A percentile compares a stretch with the other conserved stretches of the same genome.
Evolutionary conservation across 2,329 filamentous ascomycete genomes (phyloP).

Genomic region (Pseudocercospora macadamiae): DNA sequence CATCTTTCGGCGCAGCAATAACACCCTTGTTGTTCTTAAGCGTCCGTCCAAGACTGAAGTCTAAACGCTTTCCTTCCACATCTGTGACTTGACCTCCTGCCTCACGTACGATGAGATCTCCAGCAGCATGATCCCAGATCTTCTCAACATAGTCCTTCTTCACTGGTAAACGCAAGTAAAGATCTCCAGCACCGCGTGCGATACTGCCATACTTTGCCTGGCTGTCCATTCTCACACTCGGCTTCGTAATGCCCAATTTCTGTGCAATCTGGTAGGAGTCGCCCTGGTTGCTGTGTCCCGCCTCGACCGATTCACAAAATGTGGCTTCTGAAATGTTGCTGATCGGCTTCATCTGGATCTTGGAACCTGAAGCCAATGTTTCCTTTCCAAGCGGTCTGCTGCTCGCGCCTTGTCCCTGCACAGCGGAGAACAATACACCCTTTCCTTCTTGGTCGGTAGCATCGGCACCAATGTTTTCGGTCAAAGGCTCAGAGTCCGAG

Average conservation of each 20-base stretch:
- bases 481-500: slow-evolving; percentile 73
- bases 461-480: slow-evolving; percentile 72
- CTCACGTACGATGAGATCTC: slow-evolving; percentile 90
- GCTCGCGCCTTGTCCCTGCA: slow-evolving; percentile 77
- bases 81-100: slow-evolving; percentile 92
- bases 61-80: slow-evolving; percentile 77
- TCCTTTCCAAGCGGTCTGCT: slow-evolving; percentile 70
- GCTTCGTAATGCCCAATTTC: slow-evolving; percentile 81
- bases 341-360: slow-evolving; percentile 79
- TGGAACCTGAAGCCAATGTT: slow-evolving; percentile 56
- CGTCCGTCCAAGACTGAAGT: slow-evolving; percentile 86
- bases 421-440: slow-evolving; percentile 86
- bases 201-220: slow-evolving; percentile 98
- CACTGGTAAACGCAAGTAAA: slow-evolving; percentile 88
- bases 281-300: slow-evolving; percentile 85
- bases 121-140: slow-evolving; percentile 98
- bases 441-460: slow-evolving; percentile 73
- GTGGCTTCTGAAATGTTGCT: slow-evolving; percentile 76
- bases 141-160: slow-evolving; percentile 93
- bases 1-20: slow-evolving; percentile 77
- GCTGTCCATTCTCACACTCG: slow-evolving; percentile 94
- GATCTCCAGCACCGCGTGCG: slow-evolving; percentile 87
- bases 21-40: slow-evolving; percentile 91
- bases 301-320: slow-evolving; percentile 96
- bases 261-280: slow-evolving; percentile 84